Evolutionary conservation across 2,329 filamentous ascomycete species (phyloP).

Genomic region (Aspergillus ustus): DNA sequence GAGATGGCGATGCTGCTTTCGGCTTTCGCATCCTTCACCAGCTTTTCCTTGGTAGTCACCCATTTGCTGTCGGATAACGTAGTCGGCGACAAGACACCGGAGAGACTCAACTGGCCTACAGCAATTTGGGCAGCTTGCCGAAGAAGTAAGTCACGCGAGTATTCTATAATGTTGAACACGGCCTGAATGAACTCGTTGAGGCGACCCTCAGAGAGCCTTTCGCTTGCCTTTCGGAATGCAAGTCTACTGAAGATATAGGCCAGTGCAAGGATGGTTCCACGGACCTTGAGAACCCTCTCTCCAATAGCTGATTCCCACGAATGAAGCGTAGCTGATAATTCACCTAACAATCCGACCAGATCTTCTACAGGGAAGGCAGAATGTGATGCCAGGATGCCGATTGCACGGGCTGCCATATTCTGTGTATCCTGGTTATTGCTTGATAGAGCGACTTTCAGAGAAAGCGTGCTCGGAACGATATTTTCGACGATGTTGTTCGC

Average conservation of each 20-base stretch:
- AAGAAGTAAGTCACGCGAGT: slow-evolving; percentile 59
- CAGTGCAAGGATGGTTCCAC: slow-evolving; percentile 64
- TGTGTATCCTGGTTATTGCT: slow-evolving; percentile 75
- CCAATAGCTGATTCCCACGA: slow-evolving; percentile 65
- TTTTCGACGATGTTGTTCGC: slow-evolving; percentile 58
- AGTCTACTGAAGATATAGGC: slow-evolving; percentile 63
- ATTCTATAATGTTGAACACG: slow-evolving; percentile 58
- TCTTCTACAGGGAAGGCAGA: slow-evolving; percentile 44
- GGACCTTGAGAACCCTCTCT: slow-evolving; percentile 61
- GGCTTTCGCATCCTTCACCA: slow-evolving; percentile 73
- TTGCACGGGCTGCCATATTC: slow-evolving; percentile 67
- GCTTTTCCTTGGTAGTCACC: slow-evolving; percentile 62
- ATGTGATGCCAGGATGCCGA: slow-evolving; percentile 79
- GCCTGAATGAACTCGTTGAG: slow-evolving; percentile 49
- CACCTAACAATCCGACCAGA: slow-evolving; percentile 49
- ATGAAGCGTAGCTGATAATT: slow-evolving; percentile 53
- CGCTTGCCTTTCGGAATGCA: slow-evolving; percentile 52
- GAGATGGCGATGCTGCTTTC: slow-evolving; percentile 81
- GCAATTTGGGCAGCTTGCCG: slow-evolving; percentile 62
- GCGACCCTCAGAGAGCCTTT: slow-evolving; percentile 39
- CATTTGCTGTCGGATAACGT: slow-evolving; percentile 34
- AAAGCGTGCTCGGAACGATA: slow-evolving; percentile 55
- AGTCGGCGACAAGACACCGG: slow-evolving; percentile 53
- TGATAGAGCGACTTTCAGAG: slow-evolving; percentile 64
- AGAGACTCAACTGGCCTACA: slow-evolving; percentile 66